phyloP scores from a whole-genome alignment of 257 asterid genomes.

The Nicotiana noctiflora region DNA sequence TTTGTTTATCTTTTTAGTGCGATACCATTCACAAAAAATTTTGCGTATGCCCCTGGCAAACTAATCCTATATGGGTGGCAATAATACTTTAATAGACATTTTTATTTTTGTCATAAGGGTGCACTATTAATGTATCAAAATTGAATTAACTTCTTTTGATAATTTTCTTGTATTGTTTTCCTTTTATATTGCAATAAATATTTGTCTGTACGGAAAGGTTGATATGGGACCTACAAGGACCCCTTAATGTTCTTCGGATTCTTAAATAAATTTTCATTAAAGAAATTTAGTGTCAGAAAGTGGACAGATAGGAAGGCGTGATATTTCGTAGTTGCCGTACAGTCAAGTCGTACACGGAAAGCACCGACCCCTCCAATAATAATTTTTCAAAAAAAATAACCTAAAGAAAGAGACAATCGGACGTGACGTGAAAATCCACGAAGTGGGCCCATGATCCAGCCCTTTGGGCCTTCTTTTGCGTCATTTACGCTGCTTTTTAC shows the following conservation, averaged over 20 bases:
- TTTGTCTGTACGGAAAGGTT: not conserved
- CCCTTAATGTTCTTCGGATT: not conserved
- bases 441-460: not conserved
- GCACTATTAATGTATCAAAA: too few relatives aligned
- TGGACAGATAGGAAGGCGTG: not conserved
- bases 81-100: too few relatives aligned
- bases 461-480: not conserved
- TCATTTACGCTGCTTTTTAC: slow-evolving; percentile 15
- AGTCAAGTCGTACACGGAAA: slow-evolving; percentile 30
- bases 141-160: not conserved
- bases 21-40: too few relatives aligned
- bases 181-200: not conserved
- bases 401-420: not conserved
- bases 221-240: not conserved
- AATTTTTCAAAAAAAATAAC: not conserved
- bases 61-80: too few relatives aligned
- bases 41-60: too few relatives aligned
- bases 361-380: slow-evolving; percentile 19
- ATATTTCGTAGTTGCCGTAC: slow-evolving; percentile 31
- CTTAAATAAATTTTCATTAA: not conserved
- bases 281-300: not conserved
- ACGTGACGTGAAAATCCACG: slow-evolving; percentile 29
- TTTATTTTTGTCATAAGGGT: too few relatives aligned
- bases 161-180: not conserved
- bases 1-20: too few relatives aligned